Conservation (phyloP, 306 rosid genomes). For the Astragalus membranaceus region DNA sequence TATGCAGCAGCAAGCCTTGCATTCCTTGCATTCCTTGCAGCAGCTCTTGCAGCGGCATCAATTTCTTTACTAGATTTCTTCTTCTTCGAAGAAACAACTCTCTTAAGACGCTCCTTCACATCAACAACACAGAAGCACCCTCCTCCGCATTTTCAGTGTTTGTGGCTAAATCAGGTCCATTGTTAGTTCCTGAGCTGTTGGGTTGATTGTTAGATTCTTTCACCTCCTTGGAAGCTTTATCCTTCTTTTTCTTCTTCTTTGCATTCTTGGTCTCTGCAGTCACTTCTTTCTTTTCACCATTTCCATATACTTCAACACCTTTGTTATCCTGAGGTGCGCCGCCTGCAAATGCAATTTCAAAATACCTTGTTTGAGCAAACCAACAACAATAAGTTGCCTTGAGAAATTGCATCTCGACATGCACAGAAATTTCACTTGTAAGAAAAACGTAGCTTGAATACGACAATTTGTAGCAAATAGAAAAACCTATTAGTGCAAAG, state of each 20-base stretch:
- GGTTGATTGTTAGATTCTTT: slow-evolving; percentile 64
- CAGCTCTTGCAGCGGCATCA: slow-evolving; percentile 82
- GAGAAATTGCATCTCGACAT: too few species aligned
- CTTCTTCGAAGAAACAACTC: too few species aligned
- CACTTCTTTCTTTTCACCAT: slow-evolving; percentile 67
- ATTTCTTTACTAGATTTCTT: slow-evolving; percentile 82
- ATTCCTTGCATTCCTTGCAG: slow-evolving; percentile 79
- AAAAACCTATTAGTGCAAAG: too few species aligned
- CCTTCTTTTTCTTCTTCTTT: slow-evolving; percentile 94
- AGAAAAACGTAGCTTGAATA: too few species aligned
- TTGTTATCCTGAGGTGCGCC: slow-evolving; percentile 45
- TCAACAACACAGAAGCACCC: too few species aligned
- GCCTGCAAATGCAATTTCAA: slow-evolving; percentile 42
- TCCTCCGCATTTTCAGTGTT: too few species aligned
- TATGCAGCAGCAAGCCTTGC: slow-evolving; percentile 85
- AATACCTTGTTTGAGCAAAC: too few species aligned
- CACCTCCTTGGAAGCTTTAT: slow-evolving; percentile 66
- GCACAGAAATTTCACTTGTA: too few species aligned
- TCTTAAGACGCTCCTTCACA: too few species aligned
- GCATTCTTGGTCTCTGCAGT: slow-evolving; percentile 54
- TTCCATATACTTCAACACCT: slow-evolving; percentile 38
- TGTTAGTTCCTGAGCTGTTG: slow-evolving; percentile 37
- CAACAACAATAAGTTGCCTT: too few species aligned
- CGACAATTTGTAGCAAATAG: too few species aligned
- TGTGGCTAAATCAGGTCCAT: too few species aligned